Conservation (phyloP, 345 rosid species). For the Diplotaxis tenuifolia region DNA sequence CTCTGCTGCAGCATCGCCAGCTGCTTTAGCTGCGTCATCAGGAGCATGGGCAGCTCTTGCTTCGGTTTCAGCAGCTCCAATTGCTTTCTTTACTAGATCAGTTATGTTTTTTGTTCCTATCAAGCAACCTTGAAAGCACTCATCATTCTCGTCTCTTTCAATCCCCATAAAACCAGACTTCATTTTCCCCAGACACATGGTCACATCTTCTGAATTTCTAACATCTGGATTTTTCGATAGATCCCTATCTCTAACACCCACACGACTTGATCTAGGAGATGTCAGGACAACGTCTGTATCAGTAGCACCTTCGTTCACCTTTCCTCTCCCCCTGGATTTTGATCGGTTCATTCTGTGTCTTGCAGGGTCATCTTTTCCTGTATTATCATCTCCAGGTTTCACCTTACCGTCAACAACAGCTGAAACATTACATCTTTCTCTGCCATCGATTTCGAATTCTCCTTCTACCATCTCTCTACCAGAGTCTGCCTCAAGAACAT, state of each 20-base stretch:
- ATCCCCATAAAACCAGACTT: conserved; percentile 42
- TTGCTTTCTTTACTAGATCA: conserved; percentile 76
- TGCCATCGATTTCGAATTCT: conserved; percentile 49
- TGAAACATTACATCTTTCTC: conserved; percentile 45
- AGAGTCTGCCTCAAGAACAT: conserved; percentile 41
- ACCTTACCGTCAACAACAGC: conserved; percentile 51
- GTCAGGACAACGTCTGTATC: conserved; percentile 59
- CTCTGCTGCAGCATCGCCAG: conserved; percentile 93
- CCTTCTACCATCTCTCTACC: conserved; percentile 49
- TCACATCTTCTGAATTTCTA: conserved; percentile 54
- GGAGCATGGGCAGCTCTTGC: conserved; percentile 89
- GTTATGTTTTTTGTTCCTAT: conserved; percentile 77
- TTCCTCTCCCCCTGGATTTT: conserved; percentile 72
- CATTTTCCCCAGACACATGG: conserved; percentile 42
- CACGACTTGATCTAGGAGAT: conserved; percentile 72
- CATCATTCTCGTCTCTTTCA: conserved; percentile 73
- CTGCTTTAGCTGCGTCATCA: conserved; percentile 85
- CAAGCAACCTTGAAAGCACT: conserved; percentile 72
- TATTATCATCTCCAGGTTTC: conserved; percentile 66
- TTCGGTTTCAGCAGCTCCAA: conserved; percentile 93
- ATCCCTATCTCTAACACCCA: conserved; percentile 54
- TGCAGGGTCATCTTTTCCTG: conserved; percentile 70
- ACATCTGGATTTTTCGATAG: conserved; percentile 48
- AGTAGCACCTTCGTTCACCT: conserved; percentile 51
- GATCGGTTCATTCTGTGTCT: conserved; percentile 59